Evolutionary conservation across 495 filamentous ascomycete genomes (phyloP).

Genomic region (Pseudoneurospora amorphoporcata): DNA sequence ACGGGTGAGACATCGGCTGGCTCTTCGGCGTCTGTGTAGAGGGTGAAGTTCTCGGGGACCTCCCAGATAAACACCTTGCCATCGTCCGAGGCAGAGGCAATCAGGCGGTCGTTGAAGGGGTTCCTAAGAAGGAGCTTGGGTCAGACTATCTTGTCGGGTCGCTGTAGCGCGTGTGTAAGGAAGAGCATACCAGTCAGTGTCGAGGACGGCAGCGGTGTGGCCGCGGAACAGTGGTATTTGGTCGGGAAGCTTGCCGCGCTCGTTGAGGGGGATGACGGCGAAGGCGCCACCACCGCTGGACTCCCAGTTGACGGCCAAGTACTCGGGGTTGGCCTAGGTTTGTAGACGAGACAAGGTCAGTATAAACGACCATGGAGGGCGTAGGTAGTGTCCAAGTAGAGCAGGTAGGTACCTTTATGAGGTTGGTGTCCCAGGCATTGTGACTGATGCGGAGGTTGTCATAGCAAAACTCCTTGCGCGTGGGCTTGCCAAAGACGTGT

Average conservation of each 20-base stretch:
- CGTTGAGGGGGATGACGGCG: slow-evolving; percentile 84
- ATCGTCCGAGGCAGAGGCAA: slow-evolving; percentile 92
- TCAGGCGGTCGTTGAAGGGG: slow-evolving; percentile 86
- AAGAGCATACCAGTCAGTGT: slow-evolving; percentile 78
- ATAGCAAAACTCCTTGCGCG: slow-evolving; percentile 87
- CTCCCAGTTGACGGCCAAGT: slow-evolving; percentile 97
- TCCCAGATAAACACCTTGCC: slow-evolving; percentile 95
- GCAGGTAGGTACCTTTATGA: slow-evolving; percentile 62
- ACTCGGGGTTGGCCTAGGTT: slow-evolving; percentile 79
- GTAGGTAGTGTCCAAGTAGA: background rate
- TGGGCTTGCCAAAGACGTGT: slow-evolving; percentile 93
- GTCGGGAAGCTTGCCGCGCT: slow-evolving; percentile 82
- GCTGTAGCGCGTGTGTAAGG: background rate
- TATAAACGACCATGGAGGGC: background rate
- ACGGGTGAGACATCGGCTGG: slow-evolving; percentile 70
- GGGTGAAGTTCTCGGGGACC: slow-evolving; percentile 79
- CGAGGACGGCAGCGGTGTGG: slow-evolving; percentile 88
- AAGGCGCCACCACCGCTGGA: slow-evolving; percentile 93
- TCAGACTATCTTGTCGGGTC: slow-evolving; percentile 18
- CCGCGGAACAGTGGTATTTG: slow-evolving; percentile 90
- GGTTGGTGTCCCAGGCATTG: slow-evolving; percentile 98
- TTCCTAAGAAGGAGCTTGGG: slow-evolving; percentile 47
- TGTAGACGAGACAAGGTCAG: slow-evolving; percentile 13
- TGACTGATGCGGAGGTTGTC: slow-evolving; percentile 89
- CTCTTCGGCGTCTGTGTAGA: slow-evolving; percentile 76